These are phyloP conservation scores for Setomelanomma holmii DNA, from an alignment of 2,329 filamentous ascomycete species.

Conservation along the genomic window DNA sequence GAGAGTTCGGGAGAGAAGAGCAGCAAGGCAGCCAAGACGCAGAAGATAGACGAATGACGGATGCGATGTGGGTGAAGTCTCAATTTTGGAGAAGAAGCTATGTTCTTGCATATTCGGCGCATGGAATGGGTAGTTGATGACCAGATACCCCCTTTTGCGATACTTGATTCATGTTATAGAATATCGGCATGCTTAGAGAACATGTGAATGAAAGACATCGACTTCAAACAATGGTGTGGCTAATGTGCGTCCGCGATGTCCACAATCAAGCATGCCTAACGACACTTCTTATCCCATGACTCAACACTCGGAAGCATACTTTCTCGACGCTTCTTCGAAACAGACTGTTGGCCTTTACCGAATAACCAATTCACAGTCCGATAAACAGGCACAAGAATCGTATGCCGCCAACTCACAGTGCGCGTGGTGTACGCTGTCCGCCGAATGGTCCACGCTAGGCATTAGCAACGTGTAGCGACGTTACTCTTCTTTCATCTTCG, in stretches of 20 bases:
- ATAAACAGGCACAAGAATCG: conserved; percentile 74
- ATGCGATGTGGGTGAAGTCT: too few species aligned
- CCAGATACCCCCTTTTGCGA: neutral
- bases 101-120: neutral
- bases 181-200: neutral
- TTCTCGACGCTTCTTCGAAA: conserved; percentile 23
- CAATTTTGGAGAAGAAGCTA: too few species aligned
- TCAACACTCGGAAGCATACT: too few species aligned
- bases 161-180: neutral
- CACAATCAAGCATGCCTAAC: too few species aligned
- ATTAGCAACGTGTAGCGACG: too few species aligned
- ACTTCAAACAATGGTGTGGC: too few species aligned
- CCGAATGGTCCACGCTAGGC: conserved; percentile 66
- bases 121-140: neutral
- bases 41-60: neutral
- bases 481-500: too few species aligned
- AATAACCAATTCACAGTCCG: conserved; percentile 53
- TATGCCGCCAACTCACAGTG: conserved; percentile 72
- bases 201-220: neutral
- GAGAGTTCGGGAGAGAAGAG: conserved; percentile 4
- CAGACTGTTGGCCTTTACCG: conserved; percentile 28
- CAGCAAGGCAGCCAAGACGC: neutral
- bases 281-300: too few species aligned
- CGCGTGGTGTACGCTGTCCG: conserved; percentile 76
- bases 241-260: neutral